Evolutionary conservation across 257 asterid species (phyloP).

Genomic region (Primulina eburnea): DNA sequence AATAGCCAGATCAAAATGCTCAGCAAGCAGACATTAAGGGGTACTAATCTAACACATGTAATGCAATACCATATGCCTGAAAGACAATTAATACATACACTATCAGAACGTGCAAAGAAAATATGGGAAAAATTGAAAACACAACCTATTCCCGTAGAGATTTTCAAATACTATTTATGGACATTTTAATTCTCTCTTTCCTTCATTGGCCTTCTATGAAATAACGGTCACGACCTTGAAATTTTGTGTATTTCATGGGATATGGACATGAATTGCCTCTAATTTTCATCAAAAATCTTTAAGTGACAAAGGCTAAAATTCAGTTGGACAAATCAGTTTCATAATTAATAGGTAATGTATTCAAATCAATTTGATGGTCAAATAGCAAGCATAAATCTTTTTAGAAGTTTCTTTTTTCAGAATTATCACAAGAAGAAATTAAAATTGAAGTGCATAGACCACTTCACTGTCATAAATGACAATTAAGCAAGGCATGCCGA

Average conservation of each 20-base stretch:
- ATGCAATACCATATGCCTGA: not conserved
- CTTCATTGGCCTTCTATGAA: not conserved
- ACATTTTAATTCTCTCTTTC: too few species aligned
- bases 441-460: not conserved
- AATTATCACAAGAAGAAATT: not conserved
- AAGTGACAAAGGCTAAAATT: not conserved
- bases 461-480: not conserved
- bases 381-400: not conserved
- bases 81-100: not conserved
- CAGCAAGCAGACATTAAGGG: not conserved
- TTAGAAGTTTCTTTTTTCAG: not conserved
- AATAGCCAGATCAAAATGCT: conserved; percentile 1
- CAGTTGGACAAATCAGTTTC: not conserved
- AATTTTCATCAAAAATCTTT: not conserved
- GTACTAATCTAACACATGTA: not conserved
- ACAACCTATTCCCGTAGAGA: not conserved
- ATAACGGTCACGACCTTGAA: not conserved
- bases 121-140: not conserved
- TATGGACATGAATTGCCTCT: not conserved
- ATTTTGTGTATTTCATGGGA: not conserved
- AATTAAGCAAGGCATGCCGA: not conserved
- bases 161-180: too few species aligned
- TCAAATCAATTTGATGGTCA: not conserved
- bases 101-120: not conserved
- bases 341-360: conserved; percentile 4